Conservation (phyloP, 257 asterid species). For the Marsdenia floribunda region DNA sequence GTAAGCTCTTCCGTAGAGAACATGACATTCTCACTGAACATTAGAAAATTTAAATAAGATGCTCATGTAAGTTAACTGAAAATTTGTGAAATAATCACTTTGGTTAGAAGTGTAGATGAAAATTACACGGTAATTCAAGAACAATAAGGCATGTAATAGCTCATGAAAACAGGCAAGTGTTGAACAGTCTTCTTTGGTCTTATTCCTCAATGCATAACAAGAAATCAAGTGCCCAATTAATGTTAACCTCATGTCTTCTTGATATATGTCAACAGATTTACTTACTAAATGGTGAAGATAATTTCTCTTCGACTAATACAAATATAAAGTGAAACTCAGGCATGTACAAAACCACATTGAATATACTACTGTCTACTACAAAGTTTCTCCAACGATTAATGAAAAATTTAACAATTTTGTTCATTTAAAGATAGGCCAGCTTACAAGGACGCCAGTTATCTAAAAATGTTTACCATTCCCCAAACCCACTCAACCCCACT, state of each 20-base stretch:
- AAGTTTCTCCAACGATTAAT: neutral
- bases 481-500: neutral
- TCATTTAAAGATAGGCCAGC: neutral
- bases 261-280: neutral
- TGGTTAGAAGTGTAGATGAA: neutral
- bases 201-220: neutral
- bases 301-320: neutral
- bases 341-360: neutral
- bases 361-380: neutral
- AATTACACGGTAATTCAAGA: neutral
- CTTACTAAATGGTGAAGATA: neutral
- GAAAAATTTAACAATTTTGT: neutral
- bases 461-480: neutral
- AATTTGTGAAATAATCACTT: neutral
- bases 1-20: conserved; percentile 68
- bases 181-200: neutral
- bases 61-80: neutral
- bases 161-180: neutral
- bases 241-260: neutral
- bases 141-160: neutral
- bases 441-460: neutral
- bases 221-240: neutral
- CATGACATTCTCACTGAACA: conserved; percentile 69
- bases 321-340: neutral
- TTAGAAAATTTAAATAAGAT: conserved; percentile 1